Evolutionary conservation across 139 green algal species (phyloP).

Genomic region (Klebsormidium nitens): DNA sequence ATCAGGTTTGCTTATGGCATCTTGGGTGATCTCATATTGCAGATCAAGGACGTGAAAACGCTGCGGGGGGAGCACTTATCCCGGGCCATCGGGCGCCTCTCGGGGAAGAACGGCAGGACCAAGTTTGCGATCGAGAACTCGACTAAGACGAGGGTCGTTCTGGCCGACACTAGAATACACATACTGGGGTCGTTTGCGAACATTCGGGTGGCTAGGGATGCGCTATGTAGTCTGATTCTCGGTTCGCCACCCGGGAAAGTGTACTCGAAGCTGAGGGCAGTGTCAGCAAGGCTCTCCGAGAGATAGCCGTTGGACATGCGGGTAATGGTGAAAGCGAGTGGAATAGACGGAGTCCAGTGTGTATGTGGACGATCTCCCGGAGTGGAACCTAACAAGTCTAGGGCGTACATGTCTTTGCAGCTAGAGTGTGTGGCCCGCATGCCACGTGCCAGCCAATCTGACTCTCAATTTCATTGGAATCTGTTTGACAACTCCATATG

Average conservation of each 20-base stretch:
- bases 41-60: slow-evolving; percentile 74
- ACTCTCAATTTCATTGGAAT: no score
- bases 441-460: no score
- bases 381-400: no score
- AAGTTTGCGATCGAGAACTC: slow-evolving; percentile 99
- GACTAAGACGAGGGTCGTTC: slow-evolving; percentile 90
- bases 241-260: slow-evolving; percentile 96
- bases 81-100: slow-evolving; percentile 81
- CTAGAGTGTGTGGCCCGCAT: no score
- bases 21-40: no score
- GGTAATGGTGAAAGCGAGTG: no score
- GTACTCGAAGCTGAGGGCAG: slow-evolving; percentile 75
- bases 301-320: no score
- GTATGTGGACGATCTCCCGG: no score
- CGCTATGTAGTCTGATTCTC: slow-evolving; percentile 89
- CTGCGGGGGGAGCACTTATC: slow-evolving; percentile 94
- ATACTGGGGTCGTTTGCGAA: slow-evolving; percentile 89
- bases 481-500: no score
- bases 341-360: no score
- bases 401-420: no score
- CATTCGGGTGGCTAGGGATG: slow-evolving; percentile 59
- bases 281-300: slow-evolving; percentile 21
- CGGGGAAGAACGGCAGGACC: slow-evolving; percentile 95
- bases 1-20: no score
- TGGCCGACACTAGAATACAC: slow-evolving; percentile 94